Evolutionary conservation across 2,329 filamentous ascomycete species (phyloP).

Genomic region (Penicillium sp.): DNA sequence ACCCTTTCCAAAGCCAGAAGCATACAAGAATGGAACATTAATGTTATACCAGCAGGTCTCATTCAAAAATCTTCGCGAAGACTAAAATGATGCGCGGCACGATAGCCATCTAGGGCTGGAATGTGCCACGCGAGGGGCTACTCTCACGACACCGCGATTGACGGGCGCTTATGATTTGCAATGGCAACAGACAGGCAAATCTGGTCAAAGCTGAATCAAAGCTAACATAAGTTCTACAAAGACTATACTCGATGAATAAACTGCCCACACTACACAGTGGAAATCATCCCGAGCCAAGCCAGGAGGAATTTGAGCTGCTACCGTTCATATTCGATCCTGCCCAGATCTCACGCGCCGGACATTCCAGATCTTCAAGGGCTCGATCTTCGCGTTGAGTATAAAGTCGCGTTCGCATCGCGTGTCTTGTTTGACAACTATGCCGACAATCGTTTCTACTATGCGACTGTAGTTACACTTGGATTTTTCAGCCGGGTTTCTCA

Average conservation of each 20-base stretch:
- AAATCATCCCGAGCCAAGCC: conserved; percentile 2
- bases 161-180: too few species aligned
- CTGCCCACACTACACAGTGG: too few species aligned
- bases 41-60: too few species aligned
- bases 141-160: too few species aligned
- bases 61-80: too few species aligned
- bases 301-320: conserved; percentile 15
- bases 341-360: conserved; percentile 10
- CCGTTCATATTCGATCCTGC: conserved; percentile 11
- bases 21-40: too few species aligned
- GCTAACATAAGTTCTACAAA: not conserved
- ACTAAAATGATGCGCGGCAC: too few species aligned
- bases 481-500: too few species aligned
- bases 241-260: too few species aligned
- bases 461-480: too few species aligned
- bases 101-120: not conserved
- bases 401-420: conserved; percentile 8
- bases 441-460: conserved; percentile 4
- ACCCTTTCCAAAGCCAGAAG: too few species aligned
- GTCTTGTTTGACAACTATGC: conserved; percentile 3
- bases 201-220: not conserved
- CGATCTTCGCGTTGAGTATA: conserved; percentile 10
- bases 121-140: conserved; percentile 7
- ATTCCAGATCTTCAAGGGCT: conserved; percentile 13
- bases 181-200: not conserved